phyloP scores from a whole-genome alignment of 106 monocot species.

The Vanilla planifolia region DNA sequence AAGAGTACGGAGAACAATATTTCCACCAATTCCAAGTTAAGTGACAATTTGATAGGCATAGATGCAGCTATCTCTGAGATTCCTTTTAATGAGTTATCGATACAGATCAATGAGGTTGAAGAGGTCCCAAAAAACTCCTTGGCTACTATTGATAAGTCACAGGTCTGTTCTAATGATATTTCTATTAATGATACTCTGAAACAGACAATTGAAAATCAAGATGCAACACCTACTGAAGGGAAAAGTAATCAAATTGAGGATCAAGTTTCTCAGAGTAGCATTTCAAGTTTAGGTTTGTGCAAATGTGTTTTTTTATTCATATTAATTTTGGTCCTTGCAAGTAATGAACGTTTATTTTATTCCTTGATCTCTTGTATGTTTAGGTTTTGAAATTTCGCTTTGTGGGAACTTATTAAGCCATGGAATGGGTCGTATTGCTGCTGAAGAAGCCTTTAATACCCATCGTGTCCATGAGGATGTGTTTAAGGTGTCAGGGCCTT shows the following conservation, averaged over 20 bases:
- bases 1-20: constrained; percentile 7
- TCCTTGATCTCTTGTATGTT: constrained; percentile 3
- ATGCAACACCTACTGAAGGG: constrained; percentile 21
- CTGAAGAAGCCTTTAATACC: constrained; percentile 60
- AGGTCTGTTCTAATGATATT: background rate
- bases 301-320: constrained; percentile 10
- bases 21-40: constrained; percentile 5
- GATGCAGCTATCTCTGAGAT: constrained; percentile 14
- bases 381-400: constrained; percentile 87
- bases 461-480: constrained; percentile 61
- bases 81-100: constrained; percentile 12
- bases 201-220: constrained; percentile 8
- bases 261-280: constrained; percentile 13
- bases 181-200: constrained; percentile 14
- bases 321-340: no score
- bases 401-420: constrained; percentile 68
- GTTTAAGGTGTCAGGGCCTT: constrained; percentile 51
- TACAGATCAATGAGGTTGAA: constrained; percentile 5
- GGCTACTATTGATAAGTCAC: constrained; percentile 7
- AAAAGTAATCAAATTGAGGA: constrained; percentile 15
- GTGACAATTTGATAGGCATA: constrained; percentile 2
- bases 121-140: constrained; percentile 8
- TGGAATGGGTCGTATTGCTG: constrained; percentile 61
- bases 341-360: constrained; percentile 10
- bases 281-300: constrained; percentile 35